Evolutionary conservation across 2,329 filamentous ascomycete species (phyloP).

Genomic region (Fusarium sp.): DNA sequence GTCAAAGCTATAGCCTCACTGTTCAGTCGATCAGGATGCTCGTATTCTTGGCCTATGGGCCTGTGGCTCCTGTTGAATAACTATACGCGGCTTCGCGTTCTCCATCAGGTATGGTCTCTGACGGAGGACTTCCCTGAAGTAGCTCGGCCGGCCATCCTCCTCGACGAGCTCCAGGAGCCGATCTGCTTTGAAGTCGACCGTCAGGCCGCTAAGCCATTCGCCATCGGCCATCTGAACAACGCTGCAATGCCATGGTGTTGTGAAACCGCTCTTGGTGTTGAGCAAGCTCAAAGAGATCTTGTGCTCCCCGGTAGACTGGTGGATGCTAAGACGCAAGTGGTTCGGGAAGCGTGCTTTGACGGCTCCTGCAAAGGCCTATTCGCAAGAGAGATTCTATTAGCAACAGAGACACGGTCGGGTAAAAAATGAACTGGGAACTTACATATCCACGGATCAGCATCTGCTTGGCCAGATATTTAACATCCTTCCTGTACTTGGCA

Average conservation of each 20-base stretch:
- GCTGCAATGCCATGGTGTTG: conserved; percentile 48
- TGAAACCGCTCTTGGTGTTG: conserved; percentile 46
- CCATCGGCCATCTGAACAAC: conserved; percentile 5
- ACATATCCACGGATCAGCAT: conserved; percentile 48
- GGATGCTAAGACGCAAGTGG: conserved; percentile 46
- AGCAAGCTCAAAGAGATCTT: conserved; percentile 44
- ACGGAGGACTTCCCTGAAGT: background rate
- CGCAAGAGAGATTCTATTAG: background rate
- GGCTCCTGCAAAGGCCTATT: conserved; percentile 45
- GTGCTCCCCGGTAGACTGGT: conserved; percentile 39
- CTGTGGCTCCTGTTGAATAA: background rate
- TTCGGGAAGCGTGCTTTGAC: conserved; percentile 41
- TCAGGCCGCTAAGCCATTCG: conserved; percentile 2
- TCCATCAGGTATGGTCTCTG: background rate
- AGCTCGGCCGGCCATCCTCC: background rate
- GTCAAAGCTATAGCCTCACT: background rate
- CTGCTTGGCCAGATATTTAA: conserved; percentile 45
- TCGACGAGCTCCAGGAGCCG: background rate
- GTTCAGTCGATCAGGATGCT: background rate
- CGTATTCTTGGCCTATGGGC: background rate
- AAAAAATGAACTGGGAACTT: background rate
- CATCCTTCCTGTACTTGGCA: conserved; percentile 39
- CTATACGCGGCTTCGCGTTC: background rate
- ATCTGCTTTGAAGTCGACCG: background rate
- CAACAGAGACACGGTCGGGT: accelerated